Conservation (phyloP, 1,284 basidiomycete genomes). For the Melampsora larici-populina region DNA sequence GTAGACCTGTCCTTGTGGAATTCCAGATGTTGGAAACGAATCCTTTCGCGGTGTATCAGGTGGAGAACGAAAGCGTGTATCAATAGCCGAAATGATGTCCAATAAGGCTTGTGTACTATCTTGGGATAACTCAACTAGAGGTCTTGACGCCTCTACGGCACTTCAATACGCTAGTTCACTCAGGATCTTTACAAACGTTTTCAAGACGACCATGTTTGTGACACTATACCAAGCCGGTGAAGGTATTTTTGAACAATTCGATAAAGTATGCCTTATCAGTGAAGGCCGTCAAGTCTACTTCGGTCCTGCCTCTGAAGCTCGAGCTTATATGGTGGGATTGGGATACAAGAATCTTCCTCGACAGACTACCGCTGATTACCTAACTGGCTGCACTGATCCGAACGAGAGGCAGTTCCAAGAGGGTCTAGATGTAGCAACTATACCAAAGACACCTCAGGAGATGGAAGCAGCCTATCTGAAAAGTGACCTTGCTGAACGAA, state of each 20-base stretch:
- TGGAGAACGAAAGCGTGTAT: conserved; percentile 46
- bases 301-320: conserved; percentile 69
- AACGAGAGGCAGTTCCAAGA: conserved; percentile 53
- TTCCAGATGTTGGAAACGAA: conserved; percentile 52
- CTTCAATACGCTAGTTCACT: conserved; percentile 65
- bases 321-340: conserved; percentile 71
- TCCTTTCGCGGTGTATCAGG: conserved; percentile 47
- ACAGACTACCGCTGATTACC: conserved; percentile 65
- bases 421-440: conserved; percentile 52
- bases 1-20: too few relatives aligned
- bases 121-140: conserved; percentile 50
- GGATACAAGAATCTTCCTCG: conserved; percentile 60
- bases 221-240: conserved; percentile 63
- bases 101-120: conserved; percentile 46
- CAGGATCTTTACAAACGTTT: conserved; percentile 60
- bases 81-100: conserved; percentile 47
- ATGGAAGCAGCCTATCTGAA: conserved; percentile 63
- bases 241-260: conserved; percentile 58
- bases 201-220: conserved; percentile 49
- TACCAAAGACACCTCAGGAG: conserved; percentile 48
- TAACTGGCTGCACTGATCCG: too few relatives aligned
- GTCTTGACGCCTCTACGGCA: conserved; percentile 72
- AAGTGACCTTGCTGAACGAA: conserved; percentile 60
- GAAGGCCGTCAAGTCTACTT: conserved; percentile 79
- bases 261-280: too few relatives aligned